Conservation (phyloP, 495 filamentous ascomycete species). For the Penicillium cataractarum region DNA sequence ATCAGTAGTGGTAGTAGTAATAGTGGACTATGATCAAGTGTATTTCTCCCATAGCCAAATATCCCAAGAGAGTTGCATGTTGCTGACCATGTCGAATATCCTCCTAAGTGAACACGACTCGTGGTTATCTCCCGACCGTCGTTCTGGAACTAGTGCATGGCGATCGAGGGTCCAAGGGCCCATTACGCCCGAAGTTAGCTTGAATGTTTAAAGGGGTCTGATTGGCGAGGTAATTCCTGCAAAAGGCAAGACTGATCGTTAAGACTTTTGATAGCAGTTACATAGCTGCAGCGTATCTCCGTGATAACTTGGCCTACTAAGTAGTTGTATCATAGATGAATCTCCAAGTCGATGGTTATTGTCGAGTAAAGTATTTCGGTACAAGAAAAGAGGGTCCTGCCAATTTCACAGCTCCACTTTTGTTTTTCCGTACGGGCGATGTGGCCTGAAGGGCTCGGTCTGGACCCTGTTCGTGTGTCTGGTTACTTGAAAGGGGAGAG, state of each 20-base stretch:
- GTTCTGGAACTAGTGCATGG: slow-evolving; percentile 15
- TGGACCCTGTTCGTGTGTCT: slow-evolving; percentile 30
- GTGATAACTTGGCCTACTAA: background rate
- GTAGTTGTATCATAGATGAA: background rate
- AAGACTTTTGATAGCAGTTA: background rate
- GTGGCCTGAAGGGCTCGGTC: slow-evolving; percentile 23
- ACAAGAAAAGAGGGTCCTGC: slow-evolving; percentile 6
- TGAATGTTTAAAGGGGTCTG: background rate
- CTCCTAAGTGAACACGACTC: background rate
- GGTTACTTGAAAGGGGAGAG: slow-evolving; percentile 19
- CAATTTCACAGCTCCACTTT: slow-evolving; percentile 21
- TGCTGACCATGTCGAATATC: background rate
- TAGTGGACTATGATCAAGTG: background rate
- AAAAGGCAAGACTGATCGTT: background rate
- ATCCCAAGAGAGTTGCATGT: background rate
- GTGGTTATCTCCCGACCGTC: background rate
- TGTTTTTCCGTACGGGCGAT: slow-evolving; percentile 13
- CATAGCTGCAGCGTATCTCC: background rate
- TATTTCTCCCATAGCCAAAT: background rate
- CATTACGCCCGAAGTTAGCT: slow-evolving; percentile 7
- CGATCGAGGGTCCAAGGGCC: slow-evolving; percentile 23
- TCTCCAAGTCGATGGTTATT: background rate
- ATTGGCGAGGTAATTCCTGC: background rate
- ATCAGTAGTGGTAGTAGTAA: no score
- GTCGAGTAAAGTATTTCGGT: background rate